Evolutionary conservation across 768 basidiomycete species (phyloP).

Genomic region (Chalciporus chontae): DNA sequence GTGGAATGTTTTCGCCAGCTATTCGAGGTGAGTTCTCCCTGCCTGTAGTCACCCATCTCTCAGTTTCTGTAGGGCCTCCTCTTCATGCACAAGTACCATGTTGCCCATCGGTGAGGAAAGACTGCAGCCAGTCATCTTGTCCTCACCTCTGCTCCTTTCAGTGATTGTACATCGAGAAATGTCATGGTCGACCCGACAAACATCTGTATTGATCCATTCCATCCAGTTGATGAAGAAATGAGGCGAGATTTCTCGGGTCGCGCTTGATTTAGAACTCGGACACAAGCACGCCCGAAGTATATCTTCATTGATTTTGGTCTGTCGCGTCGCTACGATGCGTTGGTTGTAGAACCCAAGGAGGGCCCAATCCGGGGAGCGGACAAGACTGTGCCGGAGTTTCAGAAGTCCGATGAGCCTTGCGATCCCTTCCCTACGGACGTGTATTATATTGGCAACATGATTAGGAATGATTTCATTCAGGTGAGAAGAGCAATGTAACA

Average conservation of each 20-base stretch:
- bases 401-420: slow-evolving; percentile 12
- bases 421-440: slow-evolving; percentile 42
- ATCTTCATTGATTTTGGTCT: slow-evolving; percentile 28
- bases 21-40: slow-evolving; percentile 21
- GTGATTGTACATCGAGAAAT: slow-evolving; percentile 25
- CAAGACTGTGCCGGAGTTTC: slow-evolving; percentile 36
- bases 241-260: not conserved
- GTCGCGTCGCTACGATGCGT: slow-evolving; percentile 22
- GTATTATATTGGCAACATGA: slow-evolving; percentile 38
- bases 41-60: not conserved
- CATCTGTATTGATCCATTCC: slow-evolving; percentile 22
- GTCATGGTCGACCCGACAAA: slow-evolving; percentile 26
- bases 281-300: slow-evolving; percentile 14
- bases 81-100: slow-evolving; percentile 20
- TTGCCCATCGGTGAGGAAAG: slow-evolving; percentile 5
- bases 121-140: not conserved
- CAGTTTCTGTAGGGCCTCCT: slow-evolving; percentile 15
- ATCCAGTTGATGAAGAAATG: not conserved
- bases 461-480: slow-evolving; percentile 27
- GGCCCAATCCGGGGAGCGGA: slow-evolving; percentile 37
- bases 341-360: slow-evolving; percentile 24
- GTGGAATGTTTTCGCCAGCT: slow-evolving; percentile 28
- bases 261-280: slow-evolving; percentile 17
- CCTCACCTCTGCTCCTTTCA: slow-evolving; percentile 8
- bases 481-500: too few species aligned